Conservation (phyloP, 768 basidiomycete species). For the Phanerodontia chrysosporium region DNA sequence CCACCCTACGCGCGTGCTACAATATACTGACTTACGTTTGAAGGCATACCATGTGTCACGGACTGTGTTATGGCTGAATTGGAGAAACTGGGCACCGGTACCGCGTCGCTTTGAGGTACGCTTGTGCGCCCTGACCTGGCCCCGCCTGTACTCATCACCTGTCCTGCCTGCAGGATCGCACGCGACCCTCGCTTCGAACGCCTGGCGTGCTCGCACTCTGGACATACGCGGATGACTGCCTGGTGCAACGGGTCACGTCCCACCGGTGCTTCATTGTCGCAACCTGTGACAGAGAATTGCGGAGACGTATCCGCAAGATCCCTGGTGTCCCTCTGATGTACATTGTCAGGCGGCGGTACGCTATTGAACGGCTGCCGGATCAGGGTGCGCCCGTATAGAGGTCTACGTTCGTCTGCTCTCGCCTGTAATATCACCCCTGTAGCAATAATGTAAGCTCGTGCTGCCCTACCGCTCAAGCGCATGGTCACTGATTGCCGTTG, state of each 20-base stretch:
- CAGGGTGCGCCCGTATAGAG: slow-evolving; percentile 66
- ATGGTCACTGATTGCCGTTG: background rate
- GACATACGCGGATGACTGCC: slow-evolving; percentile 99
- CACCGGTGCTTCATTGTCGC: slow-evolving; percentile 98
- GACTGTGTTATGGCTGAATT: slow-evolving; percentile 99
- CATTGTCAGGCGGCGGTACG: slow-evolving; percentile 87
- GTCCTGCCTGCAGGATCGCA: slow-evolving; percentile 64
- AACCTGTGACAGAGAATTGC: slow-evolving; percentile 93
- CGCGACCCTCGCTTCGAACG: slow-evolving; percentile 97
- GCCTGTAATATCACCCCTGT: background rate
- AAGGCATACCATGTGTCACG: slow-evolving; percentile 98
- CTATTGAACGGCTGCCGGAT: slow-evolving; percentile 93
- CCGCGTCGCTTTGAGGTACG: slow-evolving; percentile 88
- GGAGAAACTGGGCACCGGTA: slow-evolving; percentile 97
- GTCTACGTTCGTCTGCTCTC: background rate
- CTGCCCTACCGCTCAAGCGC: background rate
- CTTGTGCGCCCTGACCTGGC: background rate
- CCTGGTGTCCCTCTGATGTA: slow-evolving; percentile 97
- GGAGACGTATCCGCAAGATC: slow-evolving; percentile 86
- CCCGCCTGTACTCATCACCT: background rate
- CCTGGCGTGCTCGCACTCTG: slow-evolving; percentile 84
- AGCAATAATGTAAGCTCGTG: background rate
- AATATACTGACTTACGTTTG: background rate
- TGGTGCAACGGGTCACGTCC: slow-evolving; percentile 91
- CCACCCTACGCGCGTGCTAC: slow-evolving; percentile 2